A percentile compares a stretch with the other conserved stretches of the same genome.
phyloP scores from a whole-genome alignment of 2,329 filamentous ascomycete genomes.

The Xylariaceae sp. region DNA sequence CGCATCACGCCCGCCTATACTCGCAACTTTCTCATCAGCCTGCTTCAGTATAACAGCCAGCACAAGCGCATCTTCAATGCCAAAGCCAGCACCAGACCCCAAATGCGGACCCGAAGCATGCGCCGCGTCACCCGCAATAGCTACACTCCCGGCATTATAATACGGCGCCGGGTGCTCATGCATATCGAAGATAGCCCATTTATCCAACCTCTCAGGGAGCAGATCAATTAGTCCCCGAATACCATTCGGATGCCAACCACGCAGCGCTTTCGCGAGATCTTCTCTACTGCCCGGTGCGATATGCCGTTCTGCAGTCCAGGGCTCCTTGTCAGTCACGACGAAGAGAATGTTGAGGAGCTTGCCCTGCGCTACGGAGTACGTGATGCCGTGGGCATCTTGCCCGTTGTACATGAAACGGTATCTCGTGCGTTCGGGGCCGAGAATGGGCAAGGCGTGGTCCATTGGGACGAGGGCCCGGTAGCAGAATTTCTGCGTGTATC shows the following conservation, averaged over 20 bases:
- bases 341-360: slow-evolving; percentile 56
- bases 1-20: no score
- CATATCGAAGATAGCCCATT: slow-evolving; percentile 55
- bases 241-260: slow-evolving; percentile 38
- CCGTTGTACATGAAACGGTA: slow-evolving; percentile 56
- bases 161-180: slow-evolving; percentile 40
- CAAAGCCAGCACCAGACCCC: slow-evolving; percentile 53
- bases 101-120: slow-evolving; percentile 53
- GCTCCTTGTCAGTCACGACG: slow-evolving; percentile 35
- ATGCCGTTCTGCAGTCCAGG: slow-evolving; percentile 34
- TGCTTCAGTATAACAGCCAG: slow-evolving; percentile 22
- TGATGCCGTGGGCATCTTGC: slow-evolving; percentile 53
- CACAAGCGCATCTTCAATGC: slow-evolving; percentile 50
- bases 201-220: slow-evolving; percentile 46
- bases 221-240: slow-evolving; percentile 37
- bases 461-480: slow-evolving; percentile 62
- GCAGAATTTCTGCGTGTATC: slow-evolving; percentile 56
- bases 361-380: slow-evolving; percentile 57
- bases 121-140: slow-evolving; percentile 53
- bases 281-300: slow-evolving; percentile 35
- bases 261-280: slow-evolving; percentile 39
- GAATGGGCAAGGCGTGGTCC: slow-evolving; percentile 42
- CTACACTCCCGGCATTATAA: slow-evolving; percentile 42
- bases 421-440: slow-evolving; percentile 46
- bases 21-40: slow-evolving; percentile 17